Conservation (phyloP, 164 flowering plant genomes). For the Tetrastigma voinierianum region DNA sequence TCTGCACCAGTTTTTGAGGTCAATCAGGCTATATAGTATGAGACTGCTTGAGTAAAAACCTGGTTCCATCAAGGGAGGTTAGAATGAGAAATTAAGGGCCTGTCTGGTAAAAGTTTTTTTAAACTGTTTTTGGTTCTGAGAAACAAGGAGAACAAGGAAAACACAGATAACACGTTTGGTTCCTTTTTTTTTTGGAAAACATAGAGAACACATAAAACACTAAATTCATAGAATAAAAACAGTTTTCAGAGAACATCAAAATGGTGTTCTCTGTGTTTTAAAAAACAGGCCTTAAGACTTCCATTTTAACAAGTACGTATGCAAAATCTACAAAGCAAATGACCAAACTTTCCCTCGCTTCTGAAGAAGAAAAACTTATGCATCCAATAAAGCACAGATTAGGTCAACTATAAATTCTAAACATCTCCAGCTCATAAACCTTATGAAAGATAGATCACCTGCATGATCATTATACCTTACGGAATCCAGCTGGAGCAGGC, state of each 20-base stretch:
- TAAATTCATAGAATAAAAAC: too few species aligned
- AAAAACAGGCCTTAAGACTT: too few species aligned
- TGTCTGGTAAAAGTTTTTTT: too few species aligned
- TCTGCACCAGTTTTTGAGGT: background rate
- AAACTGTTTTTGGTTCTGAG: too few species aligned
- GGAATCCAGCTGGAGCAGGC: constrained; percentile 75
- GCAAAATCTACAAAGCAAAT: background rate
- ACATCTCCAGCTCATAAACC: background rate
- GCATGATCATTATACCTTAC: constrained; percentile 58
- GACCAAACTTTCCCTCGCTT: background rate
- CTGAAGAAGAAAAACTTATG: background rate
- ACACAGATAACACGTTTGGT: too few species aligned
- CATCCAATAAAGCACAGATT: background rate
- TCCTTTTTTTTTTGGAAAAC: too few species aligned
- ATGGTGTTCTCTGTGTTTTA: too few species aligned
- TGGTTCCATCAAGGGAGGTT: background rate
- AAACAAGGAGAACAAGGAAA: too few species aligned
- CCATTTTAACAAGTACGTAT: background rate
- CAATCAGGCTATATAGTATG: background rate
- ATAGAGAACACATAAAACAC: too few species aligned
- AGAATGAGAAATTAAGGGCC: background rate
- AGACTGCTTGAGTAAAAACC: background rate
- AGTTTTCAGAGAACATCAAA: too few species aligned
- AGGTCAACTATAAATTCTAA: background rate
- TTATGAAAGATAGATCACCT: background rate